These are phyloP conservation scores for Pouteria campechiana DNA, from an alignment of 179 eudicot genomes.

Conservation along the genomic window DNA sequence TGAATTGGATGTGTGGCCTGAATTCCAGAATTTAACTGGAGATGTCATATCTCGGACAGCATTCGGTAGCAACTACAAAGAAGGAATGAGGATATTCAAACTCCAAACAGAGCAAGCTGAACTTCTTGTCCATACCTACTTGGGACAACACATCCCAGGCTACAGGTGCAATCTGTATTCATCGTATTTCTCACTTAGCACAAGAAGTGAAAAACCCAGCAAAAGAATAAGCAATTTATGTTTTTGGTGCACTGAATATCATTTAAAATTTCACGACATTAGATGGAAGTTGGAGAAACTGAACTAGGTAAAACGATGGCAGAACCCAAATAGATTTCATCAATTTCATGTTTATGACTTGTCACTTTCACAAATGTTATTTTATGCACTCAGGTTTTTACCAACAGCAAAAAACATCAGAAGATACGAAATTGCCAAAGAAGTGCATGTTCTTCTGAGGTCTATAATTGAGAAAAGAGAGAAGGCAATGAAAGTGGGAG, in stretches of 20 bases:
- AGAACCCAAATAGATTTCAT: no score
- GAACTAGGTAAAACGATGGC: no score
- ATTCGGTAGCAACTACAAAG: conserved; percentile 5
- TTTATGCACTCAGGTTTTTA: conserved; percentile 8
- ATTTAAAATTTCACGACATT: no score
- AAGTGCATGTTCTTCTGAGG: not conserved
- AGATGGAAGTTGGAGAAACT: no score
- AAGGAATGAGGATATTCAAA: conserved; percentile 10
- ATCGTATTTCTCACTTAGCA: no score
- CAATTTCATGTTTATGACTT: no score
- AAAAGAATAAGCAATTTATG: no score
- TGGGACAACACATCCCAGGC: conserved; percentile 1
- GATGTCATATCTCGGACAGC: conserved; percentile 11
- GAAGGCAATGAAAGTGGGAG: conserved; percentile 7
- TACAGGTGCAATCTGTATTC: conserved; percentile 8
- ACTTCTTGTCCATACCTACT: not conserved
- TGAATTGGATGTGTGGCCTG: conserved; percentile 12
- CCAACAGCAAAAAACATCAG: conserved; percentile 12
- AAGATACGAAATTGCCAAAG: conserved; percentile 1
- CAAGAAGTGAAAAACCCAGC: no score
- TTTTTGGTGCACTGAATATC: no score
- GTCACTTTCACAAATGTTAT: no score
- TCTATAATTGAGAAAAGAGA: conserved; percentile 3
- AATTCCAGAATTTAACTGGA: not conserved
- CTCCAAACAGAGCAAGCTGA: conserved; percentile 9